Evolutionary conservation across 768 basidiomycete species (phyloP), one percentile per base, ranked within the genome.

Genomic region (Leccinum fibrillosum): DNA sequence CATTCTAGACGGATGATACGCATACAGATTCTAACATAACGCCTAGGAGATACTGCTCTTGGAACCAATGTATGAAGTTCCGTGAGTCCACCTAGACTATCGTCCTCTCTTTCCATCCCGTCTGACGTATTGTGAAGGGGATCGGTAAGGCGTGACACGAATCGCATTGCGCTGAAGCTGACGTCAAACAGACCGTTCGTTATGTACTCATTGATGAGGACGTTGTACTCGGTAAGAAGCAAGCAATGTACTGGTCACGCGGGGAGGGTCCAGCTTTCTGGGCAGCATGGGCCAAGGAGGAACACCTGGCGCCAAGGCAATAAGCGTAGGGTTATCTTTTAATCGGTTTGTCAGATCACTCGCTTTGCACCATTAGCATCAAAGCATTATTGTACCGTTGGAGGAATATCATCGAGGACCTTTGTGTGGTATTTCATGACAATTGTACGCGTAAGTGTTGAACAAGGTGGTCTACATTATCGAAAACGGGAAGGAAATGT

Each of bases 51-150:
- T 80, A 21, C 70, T 95, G 3, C 75, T 98, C 52, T 76, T 95
- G 50, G 93, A 98, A 51, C 80, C 92, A 0, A 97, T 97, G 94
- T 96, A 92, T 68, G 90, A 93, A 77, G 88, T 87, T 49, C 92
- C 92, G 87, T 90, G 72, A 83, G 88, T 85, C 13, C 37, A 32
- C 19, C 15, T 56, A 49, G 37, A 23, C 54, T n/a, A n/a, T 45
- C 47, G 44, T 59, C 58, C 34, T 54, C 28, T 50, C 39, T 13
- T 39, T 58, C 8, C 12, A 34, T 30, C 51, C 32, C 28, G 53
- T 49, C 49, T 61, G 19, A 65, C 32, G 5, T 45, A 15, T 45
- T 34, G 28, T 57, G 53, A 53, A 87, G 87, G 56, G 88, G 88
- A 62, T 90, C 88, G 64, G 88, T 89, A 69, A 70, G 86, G 67